Evolutionary conservation across 2,329 filamentous ascomycete species (phyloP).

Genomic region (Aspergillus felis): DNA sequence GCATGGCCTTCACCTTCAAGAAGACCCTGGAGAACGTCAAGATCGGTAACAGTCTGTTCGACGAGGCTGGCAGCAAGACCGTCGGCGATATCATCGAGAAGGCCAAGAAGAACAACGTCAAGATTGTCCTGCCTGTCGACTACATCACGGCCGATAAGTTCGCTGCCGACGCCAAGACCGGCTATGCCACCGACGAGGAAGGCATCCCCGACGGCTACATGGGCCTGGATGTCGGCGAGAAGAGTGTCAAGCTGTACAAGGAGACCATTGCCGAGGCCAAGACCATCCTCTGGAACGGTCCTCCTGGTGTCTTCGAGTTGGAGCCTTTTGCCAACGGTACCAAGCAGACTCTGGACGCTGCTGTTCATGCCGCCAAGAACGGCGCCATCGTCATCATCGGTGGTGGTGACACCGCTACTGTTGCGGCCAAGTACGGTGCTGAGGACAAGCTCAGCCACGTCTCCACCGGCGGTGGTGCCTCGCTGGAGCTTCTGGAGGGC

Average conservation of each 20-base stretch:
- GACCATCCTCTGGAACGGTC: constrained; percentile 99
- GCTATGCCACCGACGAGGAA: constrained; percentile 75
- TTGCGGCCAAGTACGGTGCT: constrained; percentile 93
- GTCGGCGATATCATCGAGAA: constrained; percentile 85
- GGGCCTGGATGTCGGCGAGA: constrained; percentile 89
- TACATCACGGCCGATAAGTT: constrained; percentile 98
- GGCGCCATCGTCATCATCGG: constrained; percentile 98
- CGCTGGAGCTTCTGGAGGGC: constrained; percentile 92
- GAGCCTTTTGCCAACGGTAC: constrained; percentile 90
- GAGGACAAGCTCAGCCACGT: constrained; percentile 98
- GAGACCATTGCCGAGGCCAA: constrained; percentile 79
- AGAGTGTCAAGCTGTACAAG: constrained; percentile 86
- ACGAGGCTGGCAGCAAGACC: constrained; percentile 89
- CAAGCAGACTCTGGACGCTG: constrained; percentile 86
- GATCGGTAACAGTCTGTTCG: constrained; percentile 89
- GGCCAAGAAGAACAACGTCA: constrained; percentile 93
- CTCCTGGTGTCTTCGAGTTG: constrained; percentile 95
- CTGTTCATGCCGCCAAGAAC: constrained; percentile 71
- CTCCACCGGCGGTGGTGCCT: constrained; percentile 92
- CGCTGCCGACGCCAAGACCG: constrained; percentile 73
- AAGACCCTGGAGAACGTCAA: constrained; percentile 89
- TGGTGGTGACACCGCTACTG: constrained; percentile 95
- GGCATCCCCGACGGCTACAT: constrained; percentile 97
- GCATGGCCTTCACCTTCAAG: constrained; percentile 99
- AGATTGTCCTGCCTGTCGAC: constrained; percentile 90